Percentiles rank a stretch among this genome's conserved stretches.
Conservation (phyloP, 2,329 filamentous ascomycete species). For the Colletotrichum higginsianum region DNA sequence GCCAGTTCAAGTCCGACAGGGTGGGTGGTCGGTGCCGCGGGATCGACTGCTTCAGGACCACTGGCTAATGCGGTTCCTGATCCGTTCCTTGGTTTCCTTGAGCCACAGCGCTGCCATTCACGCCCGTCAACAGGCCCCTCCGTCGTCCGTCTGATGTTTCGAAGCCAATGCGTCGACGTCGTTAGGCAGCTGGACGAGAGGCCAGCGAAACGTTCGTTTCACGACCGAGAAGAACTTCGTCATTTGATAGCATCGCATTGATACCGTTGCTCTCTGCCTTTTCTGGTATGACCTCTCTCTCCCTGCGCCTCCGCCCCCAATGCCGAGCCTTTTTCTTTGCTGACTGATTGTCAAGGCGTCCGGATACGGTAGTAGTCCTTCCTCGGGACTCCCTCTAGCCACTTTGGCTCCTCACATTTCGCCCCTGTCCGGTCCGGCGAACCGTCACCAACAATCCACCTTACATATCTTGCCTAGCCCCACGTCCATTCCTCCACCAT, state of each 20-base stretch:
- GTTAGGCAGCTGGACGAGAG: constrained; percentile 20
- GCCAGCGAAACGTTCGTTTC: constrained; percentile 40
- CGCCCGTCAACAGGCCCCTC: constrained; percentile 21
- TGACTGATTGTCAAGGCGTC: constrained; percentile 43
- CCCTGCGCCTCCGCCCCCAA: constrained; percentile 10
- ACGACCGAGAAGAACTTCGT: constrained; percentile 31
- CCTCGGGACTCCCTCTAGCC: constrained; percentile 32
- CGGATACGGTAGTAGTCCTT: constrained; percentile 13
- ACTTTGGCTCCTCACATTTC: constrained; percentile 29
- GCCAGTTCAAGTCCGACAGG: constrained; percentile 24
- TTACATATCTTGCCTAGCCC: constrained; percentile 37
- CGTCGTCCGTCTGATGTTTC: constrained; percentile 35
- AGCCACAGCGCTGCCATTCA: constrained; percentile 26
- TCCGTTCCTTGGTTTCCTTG: constrained; percentile 15
- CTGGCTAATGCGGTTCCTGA: constrained; percentile 34
- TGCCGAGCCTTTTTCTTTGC: constrained; percentile 38
- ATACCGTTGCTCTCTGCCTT: constrained; percentile 26
- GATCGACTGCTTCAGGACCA: constrained; percentile 40
- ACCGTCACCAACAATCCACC: constrained; percentile 16
- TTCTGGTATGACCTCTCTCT: constrained; percentile 28
- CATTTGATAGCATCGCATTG: constrained; percentile 41
- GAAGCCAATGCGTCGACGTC: constrained; percentile 32
- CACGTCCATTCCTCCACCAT: constrained; percentile 45
- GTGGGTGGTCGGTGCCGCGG: constrained; percentile 33
- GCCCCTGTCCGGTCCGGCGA: constrained; percentile 33